These are phyloP conservation scores for Lentinula raphanica DNA, from an alignment of 768 basidiomycete species.

Conservation along the genomic window DNA sequence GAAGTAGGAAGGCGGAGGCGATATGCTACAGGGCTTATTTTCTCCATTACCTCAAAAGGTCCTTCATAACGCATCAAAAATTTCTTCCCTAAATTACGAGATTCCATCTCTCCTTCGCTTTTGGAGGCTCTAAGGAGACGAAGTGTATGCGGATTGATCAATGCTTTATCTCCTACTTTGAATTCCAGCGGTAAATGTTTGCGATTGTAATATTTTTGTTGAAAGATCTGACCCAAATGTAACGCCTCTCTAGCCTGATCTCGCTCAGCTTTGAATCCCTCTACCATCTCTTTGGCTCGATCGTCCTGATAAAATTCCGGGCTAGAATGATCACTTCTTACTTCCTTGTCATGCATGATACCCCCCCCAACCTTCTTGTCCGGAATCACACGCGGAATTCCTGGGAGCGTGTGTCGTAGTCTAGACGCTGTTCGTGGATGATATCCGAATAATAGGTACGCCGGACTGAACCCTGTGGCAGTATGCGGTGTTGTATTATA, in stretches of 20 bases:
- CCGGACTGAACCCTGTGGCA: constrained; percentile 16
- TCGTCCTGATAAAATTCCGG: background rate
- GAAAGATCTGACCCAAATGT: background rate
- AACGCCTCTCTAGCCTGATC: background rate
- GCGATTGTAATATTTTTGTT: background rate
- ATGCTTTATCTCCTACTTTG: background rate
- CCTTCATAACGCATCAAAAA: constrained; percentile 24
- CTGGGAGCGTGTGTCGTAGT: too few relatives aligned
- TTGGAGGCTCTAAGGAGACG: too few relatives aligned
- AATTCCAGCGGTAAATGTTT: background rate
- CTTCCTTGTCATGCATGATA: too few relatives aligned
- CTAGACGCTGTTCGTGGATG: constrained; percentile 14
- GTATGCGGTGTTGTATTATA: constrained; percentile 28
- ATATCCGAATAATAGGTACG: constrained; percentile 23
- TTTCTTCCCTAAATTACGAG: constrained; percentile 17
- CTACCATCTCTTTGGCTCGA: background rate
- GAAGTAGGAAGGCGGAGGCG: constrained; percentile 22
- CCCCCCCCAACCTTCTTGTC: too few relatives aligned
- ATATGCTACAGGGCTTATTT: constrained; percentile 24
- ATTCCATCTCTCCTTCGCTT: too few relatives aligned
- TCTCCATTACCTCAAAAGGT: constrained; percentile 24
- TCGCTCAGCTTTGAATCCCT: background rate
- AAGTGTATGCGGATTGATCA: background rate
- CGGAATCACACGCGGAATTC: too few relatives aligned
- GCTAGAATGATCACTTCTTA: background rate